Percentiles rank a stretch among this genome's conserved stretches.
Evolutionary conservation across 148 eudicot genomes (phyloP).

Genomic region (Persicaria maculosa): DNA sequence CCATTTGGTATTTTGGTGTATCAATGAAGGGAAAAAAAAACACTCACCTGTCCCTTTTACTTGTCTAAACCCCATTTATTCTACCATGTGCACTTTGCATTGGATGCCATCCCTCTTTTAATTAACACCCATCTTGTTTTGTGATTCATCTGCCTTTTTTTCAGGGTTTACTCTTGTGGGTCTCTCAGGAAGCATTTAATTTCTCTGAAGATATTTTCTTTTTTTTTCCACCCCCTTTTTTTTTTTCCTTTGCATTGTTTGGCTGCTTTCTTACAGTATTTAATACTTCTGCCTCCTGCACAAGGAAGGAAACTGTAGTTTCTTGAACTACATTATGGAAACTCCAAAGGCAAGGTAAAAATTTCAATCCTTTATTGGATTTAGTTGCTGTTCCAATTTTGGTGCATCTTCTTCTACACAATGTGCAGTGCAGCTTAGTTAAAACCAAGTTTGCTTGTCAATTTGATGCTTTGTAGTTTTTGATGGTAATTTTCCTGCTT

Average conservation of each 20-base stretch:
- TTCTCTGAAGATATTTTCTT: not conserved
- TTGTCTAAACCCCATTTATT: slow-evolving; percentile 10
- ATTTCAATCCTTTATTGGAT: not conserved
- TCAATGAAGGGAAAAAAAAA: not conserved
- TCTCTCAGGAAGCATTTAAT: slow-evolving; percentile 36
- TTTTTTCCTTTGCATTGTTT: slow-evolving; percentile 8
- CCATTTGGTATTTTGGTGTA: not conserved
- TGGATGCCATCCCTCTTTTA: slow-evolving; percentile 32
- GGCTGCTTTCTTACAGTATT: slow-evolving; percentile 17
- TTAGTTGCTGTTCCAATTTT: not conserved
- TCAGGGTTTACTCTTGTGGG: slow-evolving; percentile 42
- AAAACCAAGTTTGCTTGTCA: too few species aligned
- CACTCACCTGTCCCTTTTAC: not conserved
- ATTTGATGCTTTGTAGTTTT: too few species aligned
- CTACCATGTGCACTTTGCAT: slow-evolving; percentile 27
- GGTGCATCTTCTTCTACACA: not conserved
- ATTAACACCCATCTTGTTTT: slow-evolving; percentile 14
- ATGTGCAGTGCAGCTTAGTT: too few species aligned
- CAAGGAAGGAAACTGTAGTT: slow-evolving; percentile 11
- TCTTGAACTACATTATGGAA: slow-evolving; percentile 48
- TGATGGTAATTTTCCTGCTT: too few species aligned
- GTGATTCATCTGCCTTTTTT: slow-evolving; percentile 29
- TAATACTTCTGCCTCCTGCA: slow-evolving; percentile 10
- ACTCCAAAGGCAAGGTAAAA: slow-evolving; percentile 65
- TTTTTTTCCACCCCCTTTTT: too few species aligned